Evolutionary conservation across 192 early-diverging fungal species (phyloP).

Genomic region (Coemansia sp.): DNA sequence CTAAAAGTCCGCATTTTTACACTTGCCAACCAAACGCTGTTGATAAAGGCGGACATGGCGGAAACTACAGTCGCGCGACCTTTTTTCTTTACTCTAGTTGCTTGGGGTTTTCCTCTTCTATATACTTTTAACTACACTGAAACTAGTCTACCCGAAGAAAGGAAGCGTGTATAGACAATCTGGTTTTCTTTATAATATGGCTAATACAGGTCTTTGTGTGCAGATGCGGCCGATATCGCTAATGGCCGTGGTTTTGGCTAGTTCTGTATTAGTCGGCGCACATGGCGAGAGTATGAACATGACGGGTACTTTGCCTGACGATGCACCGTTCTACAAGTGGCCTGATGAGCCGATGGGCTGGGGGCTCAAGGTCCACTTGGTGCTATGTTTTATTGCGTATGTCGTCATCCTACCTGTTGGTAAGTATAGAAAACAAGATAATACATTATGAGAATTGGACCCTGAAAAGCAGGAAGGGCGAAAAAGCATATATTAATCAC

Average conservation of each 20-base stretch:
- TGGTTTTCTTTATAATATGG: too few species aligned
- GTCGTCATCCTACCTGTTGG: conserved; percentile 44
- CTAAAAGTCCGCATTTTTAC: too few species aligned
- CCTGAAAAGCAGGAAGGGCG: not conserved
- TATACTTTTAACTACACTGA: too few species aligned
- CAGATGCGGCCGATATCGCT: not conserved
- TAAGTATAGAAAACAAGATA: conserved; percentile 11
- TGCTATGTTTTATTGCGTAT: conserved; percentile 28
- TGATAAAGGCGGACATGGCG: too few species aligned
- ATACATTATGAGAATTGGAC: not conserved
- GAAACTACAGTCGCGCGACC: too few species aligned
- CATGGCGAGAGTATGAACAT: conserved; percentile 11
- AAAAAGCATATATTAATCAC: not conserved
- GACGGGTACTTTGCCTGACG: conserved; percentile 28
- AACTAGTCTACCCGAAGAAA: too few species aligned
- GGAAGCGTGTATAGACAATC: too few species aligned
- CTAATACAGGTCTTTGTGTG: not conserved
- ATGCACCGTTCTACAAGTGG: conserved; percentile 36
- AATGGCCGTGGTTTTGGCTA: not conserved
- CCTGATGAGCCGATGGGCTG: conserved; percentile 45
- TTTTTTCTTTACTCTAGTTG: too few species aligned
- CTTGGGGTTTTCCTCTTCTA: too few species aligned
- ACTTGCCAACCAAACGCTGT: too few species aligned
- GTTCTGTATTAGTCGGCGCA: not conserved
- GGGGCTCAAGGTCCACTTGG: conserved; percentile 42